Conservation (phyloP, 371 early-diverging fungal species). For the Mucor racemosus region DNA sequence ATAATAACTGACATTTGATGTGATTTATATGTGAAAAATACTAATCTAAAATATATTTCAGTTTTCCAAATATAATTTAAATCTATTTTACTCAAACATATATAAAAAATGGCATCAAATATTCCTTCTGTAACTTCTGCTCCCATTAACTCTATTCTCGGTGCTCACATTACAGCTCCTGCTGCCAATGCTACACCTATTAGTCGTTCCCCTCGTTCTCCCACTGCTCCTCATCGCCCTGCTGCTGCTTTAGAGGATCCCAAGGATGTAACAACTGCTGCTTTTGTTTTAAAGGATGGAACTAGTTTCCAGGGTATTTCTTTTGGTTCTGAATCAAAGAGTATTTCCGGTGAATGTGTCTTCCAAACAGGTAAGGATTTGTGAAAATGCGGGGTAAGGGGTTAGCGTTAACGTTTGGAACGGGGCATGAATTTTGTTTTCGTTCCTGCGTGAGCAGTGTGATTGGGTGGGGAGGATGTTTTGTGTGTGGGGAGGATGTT, state of each 20-base stretch:
- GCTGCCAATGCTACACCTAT: conserved; percentile 53
- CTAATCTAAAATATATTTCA: not conserved
- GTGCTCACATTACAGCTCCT: conserved; percentile 49
- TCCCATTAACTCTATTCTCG: conserved; percentile 53
- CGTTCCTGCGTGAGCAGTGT: not conserved
- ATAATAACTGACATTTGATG: not conserved
- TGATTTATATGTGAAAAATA: not conserved
- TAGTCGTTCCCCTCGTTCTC: conserved; percentile 50
- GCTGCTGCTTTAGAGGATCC: conserved; percentile 56
- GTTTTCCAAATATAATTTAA: not conserved
- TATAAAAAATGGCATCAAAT: conserved; percentile 39
- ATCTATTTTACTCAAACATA: not conserved
- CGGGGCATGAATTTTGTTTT: not conserved
- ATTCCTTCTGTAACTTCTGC: conserved; percentile 51
- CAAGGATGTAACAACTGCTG: conserved; percentile 60
- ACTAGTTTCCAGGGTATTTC: conserved; percentile 87
- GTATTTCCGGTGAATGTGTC: conserved; percentile 95
- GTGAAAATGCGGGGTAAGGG: not conserved
- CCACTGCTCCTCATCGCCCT: conserved; percentile 56
- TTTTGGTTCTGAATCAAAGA: conserved; percentile 88
- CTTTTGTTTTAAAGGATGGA: conserved; percentile 86
- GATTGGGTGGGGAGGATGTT: not conserved
- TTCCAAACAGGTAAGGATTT: conserved; percentile 89
- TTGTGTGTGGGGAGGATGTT: not conserved
- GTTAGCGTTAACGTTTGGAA: not conserved